phyloP scores from a whole-genome alignment of 2,329 filamentous ascomycete genomes.

The Aspergillus carbonarius region DNA sequence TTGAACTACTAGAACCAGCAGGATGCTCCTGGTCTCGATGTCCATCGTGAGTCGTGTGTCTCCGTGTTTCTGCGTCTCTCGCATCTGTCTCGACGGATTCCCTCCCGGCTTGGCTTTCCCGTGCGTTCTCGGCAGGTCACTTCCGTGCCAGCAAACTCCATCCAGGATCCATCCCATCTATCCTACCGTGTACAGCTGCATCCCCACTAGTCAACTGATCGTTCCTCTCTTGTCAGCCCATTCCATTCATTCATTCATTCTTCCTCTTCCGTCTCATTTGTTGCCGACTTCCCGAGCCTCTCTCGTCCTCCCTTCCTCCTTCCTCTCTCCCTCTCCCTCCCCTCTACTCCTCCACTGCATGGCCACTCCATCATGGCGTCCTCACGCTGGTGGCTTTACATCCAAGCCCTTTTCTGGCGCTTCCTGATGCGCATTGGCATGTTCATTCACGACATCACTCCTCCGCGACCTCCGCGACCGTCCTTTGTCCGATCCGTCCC shows the following conservation, averaged over 20 bases:
- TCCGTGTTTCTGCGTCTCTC: background rate
- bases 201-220: no score
- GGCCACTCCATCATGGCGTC: constrained; percentile 24
- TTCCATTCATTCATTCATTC: background rate
- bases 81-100: background rate
- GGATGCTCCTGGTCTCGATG: background rate
- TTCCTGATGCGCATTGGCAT: constrained; percentile 68
- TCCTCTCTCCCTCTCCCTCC: background rate
- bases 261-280: background rate
- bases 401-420: constrained; percentile 67
- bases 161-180: no score
- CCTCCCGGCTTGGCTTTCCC: background rate
- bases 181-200: no score
- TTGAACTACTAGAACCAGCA: background rate
- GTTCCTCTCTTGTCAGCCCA: background rate
- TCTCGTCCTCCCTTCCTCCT: background rate
- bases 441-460: constrained; percentile 63
- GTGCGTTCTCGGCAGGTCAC: no score
- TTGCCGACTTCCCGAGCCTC: background rate
- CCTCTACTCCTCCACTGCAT: background rate
- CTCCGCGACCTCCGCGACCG: constrained; percentile 60
- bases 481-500: constrained; percentile 59
- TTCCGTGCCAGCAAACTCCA: no score
- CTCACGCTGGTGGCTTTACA: constrained; percentile 59
- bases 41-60: background rate